Evolutionary conservation across 306 rosid species (phyloP).

Genomic region (Gleditsia sinensis): DNA sequence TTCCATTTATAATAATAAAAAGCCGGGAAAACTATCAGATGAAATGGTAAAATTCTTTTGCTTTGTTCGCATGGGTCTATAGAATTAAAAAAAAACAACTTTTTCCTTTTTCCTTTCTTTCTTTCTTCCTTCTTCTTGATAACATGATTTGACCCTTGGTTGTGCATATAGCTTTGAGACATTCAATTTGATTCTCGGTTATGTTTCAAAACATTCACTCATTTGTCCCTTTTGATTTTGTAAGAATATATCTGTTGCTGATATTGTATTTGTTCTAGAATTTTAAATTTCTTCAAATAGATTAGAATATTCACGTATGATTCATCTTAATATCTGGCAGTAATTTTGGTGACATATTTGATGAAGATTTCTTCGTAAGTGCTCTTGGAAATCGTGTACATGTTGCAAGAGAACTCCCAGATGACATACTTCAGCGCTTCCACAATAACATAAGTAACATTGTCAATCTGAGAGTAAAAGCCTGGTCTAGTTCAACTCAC

Average conservation of each 20-base stretch:
- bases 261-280: neutral
- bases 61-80: constrained; percentile 14
- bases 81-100: neutral
- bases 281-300: neutral
- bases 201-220: constrained; percentile 6
- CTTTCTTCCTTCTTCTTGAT: neutral
- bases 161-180: constrained; percentile 21
- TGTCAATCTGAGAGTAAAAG: constrained; percentile 93
- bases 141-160: constrained; percentile 15
- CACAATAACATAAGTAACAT: constrained; percentile 90
- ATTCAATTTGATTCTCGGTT: constrained; percentile 11
- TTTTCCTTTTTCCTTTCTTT: neutral
- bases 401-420: constrained; percentile 82
- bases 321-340: constrained; percentile 55
- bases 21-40: neutral
- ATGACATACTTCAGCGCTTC: constrained; percentile 68
- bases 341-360: constrained; percentile 82
- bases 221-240: constrained; percentile 14
- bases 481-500: constrained; percentile 86
- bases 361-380: constrained; percentile 83
- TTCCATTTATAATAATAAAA: neutral
- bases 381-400: constrained; percentile 66
- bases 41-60: constrained; percentile 18
- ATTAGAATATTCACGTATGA: constrained; percentile 22
- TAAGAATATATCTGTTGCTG: neutral